Base-by-base conservation (phyloP, 768 basidiomycete genomes). In the Clitopilus passeckerianus region DNA sequence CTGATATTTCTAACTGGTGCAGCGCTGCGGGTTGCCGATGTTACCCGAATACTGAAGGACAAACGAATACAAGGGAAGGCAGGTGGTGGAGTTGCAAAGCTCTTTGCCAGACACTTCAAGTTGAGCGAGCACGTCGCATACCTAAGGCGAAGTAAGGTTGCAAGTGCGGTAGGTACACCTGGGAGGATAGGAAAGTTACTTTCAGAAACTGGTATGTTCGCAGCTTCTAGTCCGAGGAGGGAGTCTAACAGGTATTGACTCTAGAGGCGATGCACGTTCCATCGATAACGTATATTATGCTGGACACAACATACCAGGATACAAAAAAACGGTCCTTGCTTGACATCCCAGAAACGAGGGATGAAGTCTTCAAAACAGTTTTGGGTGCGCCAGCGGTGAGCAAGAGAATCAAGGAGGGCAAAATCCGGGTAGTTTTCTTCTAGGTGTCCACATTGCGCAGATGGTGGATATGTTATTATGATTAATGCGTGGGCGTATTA, bases 61-160 rank as follows among this genome's bases (percentile, higher is more conserved):
- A 85, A 82, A 72, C 82, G 74, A 62, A 77, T 92, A 56, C 77
- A 85, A 58, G 89, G 90, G 34, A 87, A 91, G 22, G 95, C 93
- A 68, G 87, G 91, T 58, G 93, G 91, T 10, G 93, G 96, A 63
- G 88, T 97, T 33, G 95, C 91, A 20, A 98, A 98, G 72, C 83
- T 99, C 24, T 98, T 98, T 66, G 93, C 95, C 30, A 95, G 89
- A 72, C 95, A 98, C 70, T 86, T 96, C 75, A 97, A 95, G 74
- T 77, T 95, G 41, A 77, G 87, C 54, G 91, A 95, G 59, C 95
- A 98, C 71, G 84, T 90, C 67, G 77, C 84, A 15, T 92, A 94
- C 75, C 80, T 98, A 66, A 80, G 82, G 67, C 81, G 85, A 64
- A 95, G 93, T n/a, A 91, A 89, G 70, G 83, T 98, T 52, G 90